A percentile compares a stretch with the other conserved stretches of the same genome.
phyloP scores from a whole-genome alignment of 257 asterid species.

The Paraleonurus japonicus region DNA sequence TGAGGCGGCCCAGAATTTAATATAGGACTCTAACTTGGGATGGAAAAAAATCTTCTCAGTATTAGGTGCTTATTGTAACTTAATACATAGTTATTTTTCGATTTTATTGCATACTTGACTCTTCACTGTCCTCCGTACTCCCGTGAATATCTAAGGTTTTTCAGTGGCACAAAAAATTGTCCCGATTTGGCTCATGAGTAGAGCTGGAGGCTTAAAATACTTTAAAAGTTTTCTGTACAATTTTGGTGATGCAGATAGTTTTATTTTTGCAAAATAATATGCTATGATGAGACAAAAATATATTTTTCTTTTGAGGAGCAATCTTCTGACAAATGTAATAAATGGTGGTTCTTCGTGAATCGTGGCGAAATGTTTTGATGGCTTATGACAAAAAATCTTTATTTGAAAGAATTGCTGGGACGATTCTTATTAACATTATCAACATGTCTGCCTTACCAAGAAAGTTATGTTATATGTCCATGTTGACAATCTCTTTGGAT shows the following conservation, averaged over 20 bases:
- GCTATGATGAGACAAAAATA: neutral
- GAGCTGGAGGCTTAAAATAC: constrained; percentile 3
- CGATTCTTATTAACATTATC: neutral
- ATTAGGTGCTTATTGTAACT: constrained; percentile 9
- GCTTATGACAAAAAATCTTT: neutral
- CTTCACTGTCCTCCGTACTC: neutral
- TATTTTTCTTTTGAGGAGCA: neutral
- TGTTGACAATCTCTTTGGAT: neutral
- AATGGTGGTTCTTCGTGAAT: constrained; percentile 9
- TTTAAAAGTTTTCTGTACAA: neutral
- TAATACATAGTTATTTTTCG: neutral
- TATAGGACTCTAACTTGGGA: neutral
- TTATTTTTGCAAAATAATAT: constrained; percentile 4
- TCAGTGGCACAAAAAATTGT: neutral
- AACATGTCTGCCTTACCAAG: neutral
- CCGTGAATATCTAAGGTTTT: neutral
- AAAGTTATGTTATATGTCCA: neutral
- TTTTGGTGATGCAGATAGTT: constrained; percentile 7
- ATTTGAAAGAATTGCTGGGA: neutral
- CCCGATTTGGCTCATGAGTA: neutral
- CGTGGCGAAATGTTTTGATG: constrained; percentile 9
- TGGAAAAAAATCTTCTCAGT: neutral
- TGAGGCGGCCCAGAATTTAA: neutral
- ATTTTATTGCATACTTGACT: neutral
- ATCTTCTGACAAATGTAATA: neutral